Conservation (phyloP, 1,139 yeast genomes). For the Kodamaea sp. region DNA sequence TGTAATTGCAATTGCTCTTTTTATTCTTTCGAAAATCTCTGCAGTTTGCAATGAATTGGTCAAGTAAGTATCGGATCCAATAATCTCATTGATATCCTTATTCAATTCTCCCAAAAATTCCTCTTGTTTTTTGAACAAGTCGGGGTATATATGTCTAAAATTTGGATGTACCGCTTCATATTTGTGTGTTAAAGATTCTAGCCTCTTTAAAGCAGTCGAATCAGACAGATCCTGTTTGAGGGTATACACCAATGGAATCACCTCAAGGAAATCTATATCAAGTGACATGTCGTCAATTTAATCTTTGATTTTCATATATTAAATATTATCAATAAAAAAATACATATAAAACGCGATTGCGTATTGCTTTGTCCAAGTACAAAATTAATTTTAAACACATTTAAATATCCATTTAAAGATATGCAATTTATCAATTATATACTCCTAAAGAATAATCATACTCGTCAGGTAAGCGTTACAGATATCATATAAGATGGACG, state of each 20-base stretch:
- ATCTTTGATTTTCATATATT: no score
- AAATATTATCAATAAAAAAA: no score
- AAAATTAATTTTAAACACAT: slow-evolving; percentile 1
- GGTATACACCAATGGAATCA: slow-evolving; percentile 9
- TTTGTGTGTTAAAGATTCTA: slow-evolving; percentile 16
- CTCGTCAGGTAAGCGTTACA: slow-evolving; percentile 56
- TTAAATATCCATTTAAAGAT: slow-evolving; percentile 1
- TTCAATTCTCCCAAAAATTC: no score
- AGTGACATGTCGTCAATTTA: neutral
- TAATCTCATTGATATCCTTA: neutral
- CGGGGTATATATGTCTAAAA: neutral
- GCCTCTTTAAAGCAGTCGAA: no score
- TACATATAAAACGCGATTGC: no score
- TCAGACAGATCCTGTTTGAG: slow-evolving; percentile 3
- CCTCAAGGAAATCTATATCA: slow-evolving; percentile 11
- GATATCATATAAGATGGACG: slow-evolving; percentile 62
- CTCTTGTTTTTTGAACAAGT: no score
- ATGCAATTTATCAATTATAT: neutral
- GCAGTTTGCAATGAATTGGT: slow-evolving; percentile 6
- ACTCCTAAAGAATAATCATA: slow-evolving; percentile 29
- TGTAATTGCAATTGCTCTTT: slow-evolving; percentile 9
- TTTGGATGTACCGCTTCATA: slow-evolving; percentile 20
- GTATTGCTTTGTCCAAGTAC: no score
- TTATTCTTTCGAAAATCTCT: slow-evolving; percentile 8
- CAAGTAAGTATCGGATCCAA: neutral